These are phyloP conservation scores for Tulasnella calospora DNA, from an alignment of 768 basidiomycete genomes.

Conservation along the genomic window DNA sequence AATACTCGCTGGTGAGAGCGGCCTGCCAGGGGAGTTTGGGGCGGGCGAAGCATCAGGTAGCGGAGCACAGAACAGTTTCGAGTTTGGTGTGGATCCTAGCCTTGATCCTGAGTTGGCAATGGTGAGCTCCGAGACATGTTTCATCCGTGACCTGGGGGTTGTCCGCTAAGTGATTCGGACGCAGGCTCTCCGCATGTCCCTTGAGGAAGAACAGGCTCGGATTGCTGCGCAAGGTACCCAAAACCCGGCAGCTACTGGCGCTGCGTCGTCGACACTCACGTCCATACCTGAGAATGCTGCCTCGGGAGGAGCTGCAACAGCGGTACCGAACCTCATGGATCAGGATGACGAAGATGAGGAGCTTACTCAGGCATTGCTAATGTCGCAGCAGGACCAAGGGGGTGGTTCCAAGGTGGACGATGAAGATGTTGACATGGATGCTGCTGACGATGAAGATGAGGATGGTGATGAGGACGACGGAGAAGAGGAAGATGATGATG, in stretches of 20 bases:
- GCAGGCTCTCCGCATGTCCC: slow-evolving; percentile 92
- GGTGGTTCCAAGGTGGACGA: slow-evolving; percentile 35
- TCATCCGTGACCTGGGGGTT: slow-evolving; percentile 2
- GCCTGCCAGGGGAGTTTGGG: slow-evolving; percentile 59
- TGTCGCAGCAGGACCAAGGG: slow-evolving; percentile 52
- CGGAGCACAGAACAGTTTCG: slow-evolving; percentile 51
- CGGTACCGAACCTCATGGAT: slow-evolving; percentile 30
- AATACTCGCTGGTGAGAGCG: slow-evolving; percentile 67
- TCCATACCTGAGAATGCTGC: slow-evolving; percentile 35
- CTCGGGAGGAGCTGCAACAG: slow-evolving; percentile 31
- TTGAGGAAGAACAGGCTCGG: slow-evolving; percentile 89
- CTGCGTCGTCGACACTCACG: slow-evolving; percentile 36
- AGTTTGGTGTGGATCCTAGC: slow-evolving; percentile 90
- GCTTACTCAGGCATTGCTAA: slow-evolving; percentile 67
- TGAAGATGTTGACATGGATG: slow-evolving; percentile 45
- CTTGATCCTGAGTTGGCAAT: slow-evolving; percentile 95
- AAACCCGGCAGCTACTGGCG: slow-evolving; percentile 31
- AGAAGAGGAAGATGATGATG: slow-evolving; percentile 61
- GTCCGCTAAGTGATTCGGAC: background rate
- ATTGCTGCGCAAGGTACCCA: slow-evolving; percentile 45
- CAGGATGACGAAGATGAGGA: slow-evolving; percentile 76
- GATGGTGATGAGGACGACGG: slow-evolving; percentile 44
- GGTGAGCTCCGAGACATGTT: slow-evolving; percentile 45
- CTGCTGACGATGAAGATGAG: slow-evolving; percentile 44
- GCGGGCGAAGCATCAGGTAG: slow-evolving; percentile 38